Conservation (phyloP, 441 rosid genomes). For the Pelargonium fulgidum region DNA sequence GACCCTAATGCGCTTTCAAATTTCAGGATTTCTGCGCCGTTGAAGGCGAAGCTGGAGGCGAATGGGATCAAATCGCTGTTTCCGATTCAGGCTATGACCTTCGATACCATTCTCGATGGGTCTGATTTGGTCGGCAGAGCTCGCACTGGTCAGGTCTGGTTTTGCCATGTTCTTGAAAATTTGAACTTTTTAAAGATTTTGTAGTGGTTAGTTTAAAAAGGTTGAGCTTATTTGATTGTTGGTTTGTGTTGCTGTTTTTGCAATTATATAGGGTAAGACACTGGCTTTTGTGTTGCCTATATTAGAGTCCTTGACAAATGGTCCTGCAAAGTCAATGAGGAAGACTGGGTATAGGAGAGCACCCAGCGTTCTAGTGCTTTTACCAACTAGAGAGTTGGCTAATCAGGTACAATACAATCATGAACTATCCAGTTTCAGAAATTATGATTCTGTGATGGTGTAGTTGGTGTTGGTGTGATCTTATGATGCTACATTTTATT, state of each 20-base stretch:
- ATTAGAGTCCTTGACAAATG: slow-evolving; percentile 74
- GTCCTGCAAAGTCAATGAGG: slow-evolving; percentile 46
- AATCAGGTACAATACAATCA: slow-evolving; percentile 45
- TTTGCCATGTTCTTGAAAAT: not conserved
- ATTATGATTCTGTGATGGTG: not conserved
- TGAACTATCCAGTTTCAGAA: not conserved
- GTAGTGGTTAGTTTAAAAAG: not conserved
- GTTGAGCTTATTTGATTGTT: not conserved
- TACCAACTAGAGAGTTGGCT: slow-evolving; percentile 94
- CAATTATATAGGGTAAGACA: slow-evolving; percentile 69
- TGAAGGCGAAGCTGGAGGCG: slow-evolving; percentile 58
- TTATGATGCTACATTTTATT: slow-evolving; percentile 10
- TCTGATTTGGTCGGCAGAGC: slow-evolving; percentile 89
- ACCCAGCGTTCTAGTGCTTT: slow-evolving; percentile 81
- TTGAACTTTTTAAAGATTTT: not conserved
- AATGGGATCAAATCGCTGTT: slow-evolving; percentile 74
- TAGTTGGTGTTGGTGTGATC: not conserved
- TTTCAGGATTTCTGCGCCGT: slow-evolving; percentile 61
- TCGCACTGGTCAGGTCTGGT: slow-evolving; percentile 82
- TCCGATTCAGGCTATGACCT: slow-evolving; percentile 91
- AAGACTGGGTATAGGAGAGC: slow-evolving; percentile 75
- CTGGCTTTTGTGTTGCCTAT: slow-evolving; percentile 91
- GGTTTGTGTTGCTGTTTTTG: slow-evolving; percentile 6
- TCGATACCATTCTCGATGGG: slow-evolving; percentile 63
- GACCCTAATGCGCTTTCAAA: slow-evolving; percentile 60